A percentile compares a stretch with the other conserved stretches of the same genome.
Evolutionary conservation across 345 rosid species (phyloP).

Genomic region (Punica granatum): DNA sequence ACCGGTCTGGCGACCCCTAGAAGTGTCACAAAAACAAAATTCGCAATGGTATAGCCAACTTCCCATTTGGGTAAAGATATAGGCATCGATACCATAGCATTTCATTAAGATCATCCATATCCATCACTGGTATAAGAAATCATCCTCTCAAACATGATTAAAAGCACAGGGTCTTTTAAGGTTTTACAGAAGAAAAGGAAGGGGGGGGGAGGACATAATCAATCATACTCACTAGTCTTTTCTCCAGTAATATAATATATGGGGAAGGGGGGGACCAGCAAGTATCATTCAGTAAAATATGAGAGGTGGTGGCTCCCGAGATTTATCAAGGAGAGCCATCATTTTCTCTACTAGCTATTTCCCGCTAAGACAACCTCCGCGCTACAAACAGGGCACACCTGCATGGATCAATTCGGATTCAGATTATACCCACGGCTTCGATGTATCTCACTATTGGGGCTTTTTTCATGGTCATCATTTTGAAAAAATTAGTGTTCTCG

Average conservation of each 20-base stretch:
- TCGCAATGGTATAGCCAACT: too few relatives aligned
- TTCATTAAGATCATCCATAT: too few relatives aligned
- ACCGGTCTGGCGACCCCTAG: too few relatives aligned
- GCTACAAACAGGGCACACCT: slow-evolving; percentile 92
- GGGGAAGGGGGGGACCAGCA: neutral
- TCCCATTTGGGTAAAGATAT: too few relatives aligned
- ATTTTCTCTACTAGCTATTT: slow-evolving; percentile 29
- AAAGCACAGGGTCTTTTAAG: too few relatives aligned
- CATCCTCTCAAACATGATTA: too few relatives aligned
- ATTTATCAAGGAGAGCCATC: neutral
- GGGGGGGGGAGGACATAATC: neutral
- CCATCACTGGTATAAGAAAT: too few relatives aligned
- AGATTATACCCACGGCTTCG: neutral
- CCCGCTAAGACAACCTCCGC: slow-evolving; percentile 64
- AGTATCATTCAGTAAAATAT: neutral
- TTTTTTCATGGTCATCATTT: neutral
- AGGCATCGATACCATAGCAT: too few relatives aligned
- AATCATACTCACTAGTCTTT: neutral
- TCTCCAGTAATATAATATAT: neutral
- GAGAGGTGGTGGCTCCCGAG: neutral
- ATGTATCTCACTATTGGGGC: neutral
- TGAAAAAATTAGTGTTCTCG: neutral
- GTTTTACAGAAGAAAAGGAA: too few relatives aligned
- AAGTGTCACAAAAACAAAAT: too few relatives aligned
- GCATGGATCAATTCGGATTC: slow-evolving; percentile 7